Evolutionary conservation across 352 stramenopile genomes (phyloP).

Genomic region (Saprolegnia parasitica): DNA sequence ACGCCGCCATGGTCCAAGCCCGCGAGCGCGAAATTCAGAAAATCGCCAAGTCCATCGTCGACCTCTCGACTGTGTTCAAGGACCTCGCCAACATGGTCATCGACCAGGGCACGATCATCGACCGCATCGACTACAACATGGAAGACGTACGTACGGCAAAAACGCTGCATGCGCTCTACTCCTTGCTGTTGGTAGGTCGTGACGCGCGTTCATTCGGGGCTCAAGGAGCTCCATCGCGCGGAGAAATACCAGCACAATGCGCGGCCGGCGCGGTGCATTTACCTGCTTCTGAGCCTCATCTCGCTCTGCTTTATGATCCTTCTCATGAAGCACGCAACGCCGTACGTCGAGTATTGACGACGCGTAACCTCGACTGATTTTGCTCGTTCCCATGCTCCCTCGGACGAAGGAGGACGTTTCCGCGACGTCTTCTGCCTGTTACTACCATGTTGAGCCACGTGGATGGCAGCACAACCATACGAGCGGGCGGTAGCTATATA

Average conservation of each 20-base stretch:
- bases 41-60: constrained; percentile 62
- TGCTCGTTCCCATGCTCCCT: too few relatives aligned
- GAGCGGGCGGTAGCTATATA: too few relatives aligned
- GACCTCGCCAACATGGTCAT: constrained; percentile 80
- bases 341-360: background rate
- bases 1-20: constrained; percentile 37
- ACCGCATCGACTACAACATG: constrained; percentile 87
- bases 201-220: constrained; percentile 46
- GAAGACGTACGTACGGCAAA: constrained; percentile 44
- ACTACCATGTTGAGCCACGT: too few relatives aligned
- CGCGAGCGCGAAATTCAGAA: constrained; percentile 72
- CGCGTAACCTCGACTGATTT: too few relatives aligned
- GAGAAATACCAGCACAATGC: constrained; percentile 65
- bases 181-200: constrained; percentile 53
- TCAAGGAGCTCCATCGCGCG: constrained; percentile 53
- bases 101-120: constrained; percentile 73
- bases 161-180: too few relatives aligned
- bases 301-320: constrained; percentile 63
- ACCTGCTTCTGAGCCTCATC: constrained; percentile 54
- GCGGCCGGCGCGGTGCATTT: constrained; percentile 66
- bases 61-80: constrained; percentile 70
- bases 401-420: too few relatives aligned
- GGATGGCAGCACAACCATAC: too few relatives aligned
- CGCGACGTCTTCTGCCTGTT: too few relatives aligned
- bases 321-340: constrained; percentile 47